Base-by-base conservation (phyloP, 306 rosid species). In the Quercus glauca region DNA sequence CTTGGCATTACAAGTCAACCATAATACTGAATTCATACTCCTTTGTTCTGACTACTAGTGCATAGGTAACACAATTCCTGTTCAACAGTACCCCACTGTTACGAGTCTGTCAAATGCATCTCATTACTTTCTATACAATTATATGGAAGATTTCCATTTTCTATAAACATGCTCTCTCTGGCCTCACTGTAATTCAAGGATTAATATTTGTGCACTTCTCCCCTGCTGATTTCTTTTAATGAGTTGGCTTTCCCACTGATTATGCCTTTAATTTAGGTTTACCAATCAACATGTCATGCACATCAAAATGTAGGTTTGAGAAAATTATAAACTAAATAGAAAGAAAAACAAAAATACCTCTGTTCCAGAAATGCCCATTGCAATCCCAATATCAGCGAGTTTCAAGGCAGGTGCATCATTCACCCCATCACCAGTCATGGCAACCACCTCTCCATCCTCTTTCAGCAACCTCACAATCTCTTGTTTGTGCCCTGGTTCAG, bases 381-480 rank as follows among this genome's bases (percentile, higher is more conserved):
- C 99, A 85, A 95, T 61, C 71, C 99, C 99, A 67, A 92, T 95
- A 85, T 95, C 99, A 81, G 98, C 99, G 75, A 95, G 87, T 85
- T 95, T 95, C 75, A 95, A 83, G 75, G 99, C 99, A 76, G 99
- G 98, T 72, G 99, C 99, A 82, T 95, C 99, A 83, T 95, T 95
- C 72, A 92, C 97, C 59, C 97, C 96, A 79, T 92, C 97, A 68
- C 97, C 97, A 12, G 97, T 92, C 97, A 92, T 92, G 63, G 97
- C 97, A 51, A 92, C 97, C 73, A 92, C 92, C 77, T 92, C 97
- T 25, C 96, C 93, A 4, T 89, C 90, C 80, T 91, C 96, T 86
- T 92, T 94, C 5, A 94, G 97, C 85, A 94, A 86, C 89, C 89
- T 87, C 84, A 92, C 98, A 74, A 92, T 94, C 74, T 92, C 97